Percentiles rank a stretch among this genome's conserved stretches.
These are phyloP conservation scores for Boletus bicolor DNA, from an alignment of 768 basidiomycete species.

Conservation along the genomic window DNA sequence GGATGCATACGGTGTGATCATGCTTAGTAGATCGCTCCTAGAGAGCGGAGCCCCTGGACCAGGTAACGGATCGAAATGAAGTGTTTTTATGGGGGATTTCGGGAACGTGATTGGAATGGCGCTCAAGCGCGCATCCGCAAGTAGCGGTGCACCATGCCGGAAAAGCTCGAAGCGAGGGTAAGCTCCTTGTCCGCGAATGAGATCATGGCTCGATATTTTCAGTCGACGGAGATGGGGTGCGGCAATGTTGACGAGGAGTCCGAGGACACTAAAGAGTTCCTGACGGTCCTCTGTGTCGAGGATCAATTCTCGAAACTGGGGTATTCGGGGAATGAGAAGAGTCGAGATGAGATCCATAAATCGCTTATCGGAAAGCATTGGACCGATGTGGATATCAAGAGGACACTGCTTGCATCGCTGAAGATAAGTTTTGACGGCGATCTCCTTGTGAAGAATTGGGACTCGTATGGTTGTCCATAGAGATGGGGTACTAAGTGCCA, in stretches of 20 bases:
- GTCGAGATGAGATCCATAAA: constrained; percentile 26
- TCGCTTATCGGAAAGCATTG: constrained; percentile 23
- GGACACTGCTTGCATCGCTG: constrained; percentile 31
- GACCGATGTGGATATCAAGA: constrained; percentile 33
- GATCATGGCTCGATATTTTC: constrained; percentile 29
- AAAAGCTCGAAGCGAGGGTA: constrained; percentile 33
- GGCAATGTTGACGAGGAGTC: constrained; percentile 21
- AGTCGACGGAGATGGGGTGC: constrained; percentile 29
- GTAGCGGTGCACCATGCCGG: constrained; percentile 29
- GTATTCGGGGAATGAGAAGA: constrained; percentile 30
- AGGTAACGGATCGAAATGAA: constrained; percentile 35
- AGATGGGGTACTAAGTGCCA: constrained; percentile 34
- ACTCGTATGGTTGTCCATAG: constrained; percentile 36
- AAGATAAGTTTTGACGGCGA: constrained; percentile 29
- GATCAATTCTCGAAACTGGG: constrained; percentile 31
- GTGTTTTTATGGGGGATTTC: constrained; percentile 24
- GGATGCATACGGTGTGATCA: constrained; percentile 26
- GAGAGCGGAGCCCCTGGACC: constrained; percentile 29
- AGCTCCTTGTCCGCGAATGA: constrained; percentile 22
- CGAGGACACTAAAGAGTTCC: constrained; percentile 24
- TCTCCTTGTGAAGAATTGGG: constrained; percentile 29
- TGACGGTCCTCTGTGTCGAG: constrained; percentile 32
- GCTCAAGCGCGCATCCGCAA: constrained; percentile 32
- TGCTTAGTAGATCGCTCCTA: constrained; percentile 27
- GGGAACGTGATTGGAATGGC: constrained; percentile 33